A percentile compares a stretch with the other conserved stretches of the same genome.
Evolutionary conservation across 352 stramenopile genomes (phyloP).

Genomic region (Pythium grandisporangium): DNA sequence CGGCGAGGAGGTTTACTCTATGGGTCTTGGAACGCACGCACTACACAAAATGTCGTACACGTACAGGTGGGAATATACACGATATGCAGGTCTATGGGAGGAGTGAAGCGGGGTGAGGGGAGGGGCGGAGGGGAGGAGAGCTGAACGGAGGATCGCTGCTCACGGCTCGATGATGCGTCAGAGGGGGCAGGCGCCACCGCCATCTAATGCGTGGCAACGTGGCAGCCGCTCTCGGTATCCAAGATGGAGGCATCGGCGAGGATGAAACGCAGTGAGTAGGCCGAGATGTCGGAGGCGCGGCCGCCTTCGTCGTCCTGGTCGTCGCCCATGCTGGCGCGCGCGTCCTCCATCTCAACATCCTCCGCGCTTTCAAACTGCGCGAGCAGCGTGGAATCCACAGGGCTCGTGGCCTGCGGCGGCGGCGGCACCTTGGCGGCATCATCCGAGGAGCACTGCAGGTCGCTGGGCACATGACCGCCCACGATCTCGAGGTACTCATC

Average conservation of each 20-base stretch:
- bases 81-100: constrained; percentile 13
- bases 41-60: constrained; percentile 9
- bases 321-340: constrained; percentile 27
- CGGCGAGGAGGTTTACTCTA: too few relatives aligned
- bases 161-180: too few relatives aligned
- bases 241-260: constrained; percentile 67
- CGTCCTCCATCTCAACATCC: constrained; percentile 32
- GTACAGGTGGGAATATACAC: neutral
- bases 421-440: constrained; percentile 46
- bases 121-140: too few relatives aligned
- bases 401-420: constrained; percentile 25
- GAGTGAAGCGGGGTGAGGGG: too few relatives aligned
- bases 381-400: constrained; percentile 45
- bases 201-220: constrained; percentile 11
- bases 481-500: constrained; percentile 75
- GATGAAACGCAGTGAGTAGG: constrained; percentile 78
- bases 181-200: too few relatives aligned
- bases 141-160: too few relatives aligned
- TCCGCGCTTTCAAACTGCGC: constrained; percentile 22
- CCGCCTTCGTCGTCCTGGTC: constrained; percentile 28
- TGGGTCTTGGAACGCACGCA: too few relatives aligned
- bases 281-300: constrained; percentile 33
- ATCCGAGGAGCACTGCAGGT: constrained; percentile 47
- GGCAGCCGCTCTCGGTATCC: constrained; percentile 24
- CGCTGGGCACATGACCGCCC: constrained; percentile 59